Evolutionary conservation across 495 filamentous ascomycete genomes (phyloP).

Genomic region (Glutinoglossum americanum): DNA sequence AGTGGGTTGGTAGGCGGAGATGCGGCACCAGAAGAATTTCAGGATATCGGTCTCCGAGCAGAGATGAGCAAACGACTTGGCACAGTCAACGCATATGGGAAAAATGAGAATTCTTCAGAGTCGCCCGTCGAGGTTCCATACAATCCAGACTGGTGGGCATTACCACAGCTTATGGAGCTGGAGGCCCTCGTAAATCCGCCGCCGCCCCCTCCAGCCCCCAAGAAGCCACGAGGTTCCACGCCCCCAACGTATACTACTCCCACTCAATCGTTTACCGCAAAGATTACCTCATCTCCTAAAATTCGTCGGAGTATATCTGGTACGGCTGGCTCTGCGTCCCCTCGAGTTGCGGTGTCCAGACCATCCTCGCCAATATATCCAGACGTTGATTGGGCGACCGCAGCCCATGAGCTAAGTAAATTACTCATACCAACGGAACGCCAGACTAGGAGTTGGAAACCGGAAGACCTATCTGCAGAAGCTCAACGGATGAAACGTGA

Average conservation of each 20-base stretch:
- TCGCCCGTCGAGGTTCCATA: slow-evolving; percentile 10
- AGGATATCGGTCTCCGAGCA: slow-evolving; percentile 22
- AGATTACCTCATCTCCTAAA: slow-evolving; percentile 35
- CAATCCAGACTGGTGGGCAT: slow-evolving; percentile 52
- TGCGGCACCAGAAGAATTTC: slow-evolving; percentile 17
- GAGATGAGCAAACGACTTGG: slow-evolving; percentile 31
- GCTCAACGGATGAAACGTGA: slow-evolving; percentile 37
- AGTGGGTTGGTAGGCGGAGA: slow-evolving; percentile 45
- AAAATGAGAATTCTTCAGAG: background rate
- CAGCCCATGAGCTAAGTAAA: slow-evolving; percentile 59
- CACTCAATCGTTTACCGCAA: slow-evolving; percentile 62
- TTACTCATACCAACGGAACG: slow-evolving; percentile 54
- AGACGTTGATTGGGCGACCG: slow-evolving; percentile 65
- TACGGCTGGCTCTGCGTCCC: slow-evolving; percentile 17
- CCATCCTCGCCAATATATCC: slow-evolving; percentile 35
- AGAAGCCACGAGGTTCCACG: slow-evolving; percentile 28
- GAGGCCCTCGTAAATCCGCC: slow-evolving; percentile 30
- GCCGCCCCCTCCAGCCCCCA: slow-evolving; percentile 21
- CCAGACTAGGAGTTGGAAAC: slow-evolving; percentile 48
- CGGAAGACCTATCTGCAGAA: slow-evolving; percentile 51
- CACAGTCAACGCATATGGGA: slow-evolving; percentile 9
- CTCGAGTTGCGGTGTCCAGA: slow-evolving; percentile 9
- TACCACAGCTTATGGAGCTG: slow-evolving; percentile 40
- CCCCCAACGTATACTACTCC: slow-evolving; percentile 48
- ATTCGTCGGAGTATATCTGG: slow-evolving; percentile 28